Evolutionary conservation across 305 asterid genomes (phyloP), one percentile per base, ranked within the genome.

Genomic region (Fraxinus angustifolia): DNA sequence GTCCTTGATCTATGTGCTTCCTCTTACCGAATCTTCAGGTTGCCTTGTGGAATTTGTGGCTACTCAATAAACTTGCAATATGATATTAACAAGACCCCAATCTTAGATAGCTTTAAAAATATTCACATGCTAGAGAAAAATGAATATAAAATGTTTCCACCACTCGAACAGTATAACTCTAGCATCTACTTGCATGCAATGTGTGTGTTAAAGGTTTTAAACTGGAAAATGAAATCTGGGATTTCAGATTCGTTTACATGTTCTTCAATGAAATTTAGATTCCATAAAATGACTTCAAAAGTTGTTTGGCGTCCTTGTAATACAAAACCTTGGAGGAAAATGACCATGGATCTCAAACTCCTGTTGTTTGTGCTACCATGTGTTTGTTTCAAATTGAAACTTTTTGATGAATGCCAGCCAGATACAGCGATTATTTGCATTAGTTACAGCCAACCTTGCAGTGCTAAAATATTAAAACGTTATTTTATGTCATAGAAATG

Each of bases 391-490:
- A 31, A 70, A 21, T 70, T 70, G 75, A 50, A 16, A 28, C 16
- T 26, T 81, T 60, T 31, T 73, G 70, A 11, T 78, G 80, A 81
- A 33, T 45, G 71, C 48, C 48, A 73, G 68, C 58, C 33, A 30
- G 73, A 45, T 53, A 48, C 33, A 36, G 14, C 7, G 12, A 31
- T 50, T 36, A 30, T 50, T 26, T 53, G 34, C 36, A 73, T 78
- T 81, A 48, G 48, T 81, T 76, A 80, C 26, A 28, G 16, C 28
- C 23, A 58, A 31, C n/a, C 71, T 74, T 70, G 19, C 72, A 36
- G 73, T 67, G 73, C 82, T 70, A 70, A 70, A 83, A 33, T 70
- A 70, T 33, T 65, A 8, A 38, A 62, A 60, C 53, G 62, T 79
- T 78, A 75, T 77, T 48, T 28, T 62, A 76, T 60, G 73, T 76